Percentiles rank a stretch among this genome's conserved stretches.
Conservation (phyloP, 2,329 filamentous ascomycete genomes). For the Stagonosporopsis chrysanthemi region DNA sequence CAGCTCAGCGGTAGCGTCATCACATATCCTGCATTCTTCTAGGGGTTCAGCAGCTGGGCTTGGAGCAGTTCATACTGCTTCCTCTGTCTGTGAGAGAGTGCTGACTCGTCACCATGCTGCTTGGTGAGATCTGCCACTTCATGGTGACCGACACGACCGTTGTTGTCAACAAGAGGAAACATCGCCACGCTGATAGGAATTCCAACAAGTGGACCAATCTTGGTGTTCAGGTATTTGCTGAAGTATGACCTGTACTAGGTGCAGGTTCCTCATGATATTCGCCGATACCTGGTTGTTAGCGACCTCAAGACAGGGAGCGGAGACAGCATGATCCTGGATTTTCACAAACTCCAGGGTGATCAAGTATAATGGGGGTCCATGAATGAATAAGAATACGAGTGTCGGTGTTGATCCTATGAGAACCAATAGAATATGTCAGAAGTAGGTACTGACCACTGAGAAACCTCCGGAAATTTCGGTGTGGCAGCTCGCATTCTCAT, state of each 20-base stretch:
- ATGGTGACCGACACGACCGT: constrained; percentile 15
- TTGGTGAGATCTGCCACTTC: constrained; percentile 1
- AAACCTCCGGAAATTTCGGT: no score
- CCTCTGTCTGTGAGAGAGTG: not conserved
- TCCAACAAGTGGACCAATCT: constrained; percentile 28
- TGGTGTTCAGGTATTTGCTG: constrained; percentile 32
- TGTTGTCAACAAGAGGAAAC: constrained; percentile 34
- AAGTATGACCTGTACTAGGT: constrained; percentile 20
- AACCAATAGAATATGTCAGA: no score
- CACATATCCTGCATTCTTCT: constrained; percentile 5
- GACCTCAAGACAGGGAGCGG: constrained; percentile 6
- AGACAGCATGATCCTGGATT: constrained; percentile 34
- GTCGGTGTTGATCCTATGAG: no score
- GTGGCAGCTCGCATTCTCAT: no score
- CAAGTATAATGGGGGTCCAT: no score
- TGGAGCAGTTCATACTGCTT: constrained; percentile 15
- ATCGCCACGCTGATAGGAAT: constrained; percentile 33
- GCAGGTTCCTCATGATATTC: constrained; percentile 32
- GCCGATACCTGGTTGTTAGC: constrained; percentile 2
- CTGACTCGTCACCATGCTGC: not conserved
- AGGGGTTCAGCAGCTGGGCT: constrained; percentile 2
- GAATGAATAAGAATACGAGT: no score
- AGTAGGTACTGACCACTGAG: no score
- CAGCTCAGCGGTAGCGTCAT: constrained; percentile 22
- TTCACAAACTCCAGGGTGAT: constrained; percentile 23